Conservation (phyloP, 352 stramenopile genomes). For the Thraustochytrium striatum region DNA sequence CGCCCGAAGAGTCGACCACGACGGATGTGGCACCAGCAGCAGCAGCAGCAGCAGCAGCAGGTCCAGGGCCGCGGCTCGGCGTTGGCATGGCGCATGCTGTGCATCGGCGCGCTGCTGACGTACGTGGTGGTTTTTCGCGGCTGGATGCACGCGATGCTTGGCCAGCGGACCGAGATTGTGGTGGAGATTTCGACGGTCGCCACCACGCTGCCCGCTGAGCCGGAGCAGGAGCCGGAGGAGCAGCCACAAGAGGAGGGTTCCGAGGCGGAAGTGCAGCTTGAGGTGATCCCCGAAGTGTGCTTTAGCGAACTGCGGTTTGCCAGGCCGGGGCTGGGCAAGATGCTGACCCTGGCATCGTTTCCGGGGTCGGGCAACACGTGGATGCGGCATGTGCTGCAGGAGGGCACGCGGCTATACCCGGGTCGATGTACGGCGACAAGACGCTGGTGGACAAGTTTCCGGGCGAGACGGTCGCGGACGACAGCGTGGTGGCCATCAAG, state of each 20-base stretch:
- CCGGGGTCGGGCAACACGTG: constrained; percentile 53
- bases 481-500: constrained; percentile 48
- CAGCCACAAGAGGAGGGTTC: background rate
- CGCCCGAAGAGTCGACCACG: background rate
- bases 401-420: constrained; percentile 48
- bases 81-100: background rate
- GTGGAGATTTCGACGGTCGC: background rate
- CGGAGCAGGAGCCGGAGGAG: background rate
- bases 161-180: background rate
- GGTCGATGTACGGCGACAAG: constrained; percentile 51
- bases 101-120: background rate
- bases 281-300: too few species aligned
- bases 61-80: background rate
- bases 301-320: too few species aligned
- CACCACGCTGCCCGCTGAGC: background rate
- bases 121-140: background rate
- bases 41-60: background rate
- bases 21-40: background rate
- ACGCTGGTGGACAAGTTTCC: constrained; percentile 29
- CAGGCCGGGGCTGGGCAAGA: too few species aligned
- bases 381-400: constrained; percentile 50
- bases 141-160: background rate
- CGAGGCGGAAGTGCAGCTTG: too few species aligned
- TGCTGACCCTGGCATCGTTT: constrained; percentile 48
- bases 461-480: constrained; percentile 20